Base-by-base conservation (phyloP, 306 rosid species). In the Prunus kanzakura region DNA sequence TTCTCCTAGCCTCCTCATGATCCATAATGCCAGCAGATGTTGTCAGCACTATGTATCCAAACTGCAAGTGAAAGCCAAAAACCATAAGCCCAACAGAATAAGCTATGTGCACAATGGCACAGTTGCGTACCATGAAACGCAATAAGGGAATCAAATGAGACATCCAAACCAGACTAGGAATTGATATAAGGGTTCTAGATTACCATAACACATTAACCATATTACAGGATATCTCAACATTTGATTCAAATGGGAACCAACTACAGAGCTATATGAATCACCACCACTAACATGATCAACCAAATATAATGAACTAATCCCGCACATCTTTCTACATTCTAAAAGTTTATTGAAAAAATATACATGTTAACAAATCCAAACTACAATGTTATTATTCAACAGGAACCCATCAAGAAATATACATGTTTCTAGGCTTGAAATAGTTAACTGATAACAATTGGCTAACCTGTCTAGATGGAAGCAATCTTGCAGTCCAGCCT, bases 381-480 rank as follows among this genome's bases (percentile, higher is more conserved):
- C 4, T 1, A 30, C n/a, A 38, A 15, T 8, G 3, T 18, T 4
- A 10, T 29, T 16, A 35, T 41, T 23, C n/a, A 0, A 4, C 16
- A 58, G 16, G 16, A 72, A 46, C 5, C 27, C 0, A 65, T 25
- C 11, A 58, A 43, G 22, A 65, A 25, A 38, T 6, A 38, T 6
- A 2, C 15, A 16, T 18, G 43, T 43, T 23, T 56, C n/a, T 25
- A 67, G 54, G 71, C 47, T 63, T 19, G 7, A 64, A 41, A 71
- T 45, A 58, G 68, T 32, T 29, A 8, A 11, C n/a, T 32, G 11
- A 12, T 41, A 22, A 64, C 8, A 75, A 50, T 54, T 43, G 20
- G 61, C 88, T 66, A 72, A 84, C 93, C 90, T 88, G 93, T 84
- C 93, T 84, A 1, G 90, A 88, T 58, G 93, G 93, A 45, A 88